Base-by-base conservation (phyloP, 1,284 basidiomycete species). In the Schizophyllum commune region DNA sequence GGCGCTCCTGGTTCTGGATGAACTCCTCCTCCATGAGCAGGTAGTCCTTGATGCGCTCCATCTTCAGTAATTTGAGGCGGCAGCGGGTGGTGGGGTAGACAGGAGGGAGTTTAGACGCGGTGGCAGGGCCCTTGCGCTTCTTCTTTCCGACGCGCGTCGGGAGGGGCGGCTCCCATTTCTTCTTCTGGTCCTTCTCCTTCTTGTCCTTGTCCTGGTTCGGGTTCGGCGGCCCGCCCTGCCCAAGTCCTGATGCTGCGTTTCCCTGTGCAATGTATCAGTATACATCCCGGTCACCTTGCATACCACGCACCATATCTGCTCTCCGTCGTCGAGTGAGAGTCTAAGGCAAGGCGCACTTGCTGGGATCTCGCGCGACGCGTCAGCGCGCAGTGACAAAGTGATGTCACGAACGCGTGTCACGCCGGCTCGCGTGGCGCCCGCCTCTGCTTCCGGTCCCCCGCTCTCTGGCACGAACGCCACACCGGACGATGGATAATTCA, bases 81-180 rank as follows among this genome's bases (percentile, higher is more conserved):
- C 96, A 99, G 61, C 97, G 88, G 34, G 96, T 98, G 54, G 92
- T 97, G 15, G 96, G 96, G 74, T 85, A 95, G 21, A 99, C 93
- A 17, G 94, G 81, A 21, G 97, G 96, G 5, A 99, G 87, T 72
- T 97, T 97, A 56, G 91, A 91, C 1, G 95, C 86, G 1, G 96
- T 83, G 64, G 94, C 89, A 20, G 97, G 96, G 22, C 97, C 97
- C 65, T 88, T 85, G 78, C 84, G 89, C 80, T 91, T 90, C 83
- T 92, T 94, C 85, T 96, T 97, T 61, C 97, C 97, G 39, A 98
- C 93, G 62, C 95, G 91, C 47, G 97, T 98, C 11, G 97, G 96
- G 59, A 98, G 85, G 65, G 97, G 97, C 11, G 97, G 96, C 75
- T 99, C 97, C 96, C 96, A 99, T 79, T 98, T 98, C 85, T 96